Evolutionary conservation across 2,329 filamentous ascomycete species (phyloP), one percentile per base, ranked within the genome.

Genomic region (Penicillium oxalicum): DNA sequence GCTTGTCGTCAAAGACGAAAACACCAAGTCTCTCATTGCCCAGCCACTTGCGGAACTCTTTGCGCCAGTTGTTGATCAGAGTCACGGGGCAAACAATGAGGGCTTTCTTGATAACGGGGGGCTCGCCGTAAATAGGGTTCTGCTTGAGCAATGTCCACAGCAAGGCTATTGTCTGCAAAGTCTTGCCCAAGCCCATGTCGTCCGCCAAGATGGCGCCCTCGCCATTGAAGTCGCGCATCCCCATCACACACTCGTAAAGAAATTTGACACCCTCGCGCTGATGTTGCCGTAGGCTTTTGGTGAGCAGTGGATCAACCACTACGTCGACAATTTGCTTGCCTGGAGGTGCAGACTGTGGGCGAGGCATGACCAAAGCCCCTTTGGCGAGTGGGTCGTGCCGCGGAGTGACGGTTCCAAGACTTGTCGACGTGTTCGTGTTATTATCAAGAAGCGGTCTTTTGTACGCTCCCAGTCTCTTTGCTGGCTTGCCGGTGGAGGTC

Each of bases 121-220:
- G 58, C 27, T 72, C 75, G 35, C 78, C 78, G 55, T 81, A 74
- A 5, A 86, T 74, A 0, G 84, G 83, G 59, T 84, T 87, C 60
- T 88, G 84, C 63, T 87, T 87, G 52, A 88, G 67, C 32, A 88
- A 65, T 1, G 84, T 88, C 84, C 84, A 88, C 9, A 88, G 62
- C 40, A 88, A 67, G 3, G 84, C 74, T 59, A 88, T 88, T 0
- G 84, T 87, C 59, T 88, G 84, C 32, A 88, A 63, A 0, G 85
- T 87, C 68, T 88, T 88, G 18, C 85, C 85, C 2, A 88, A 66
- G 0, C 85, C 85, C 85, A 88, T 88, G 57, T 88, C 85, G 61
- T 88, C 85, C 1, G 85, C 85, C 42, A 88, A 71, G 50, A 88
- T 82, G 3, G 83, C 84, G 25, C 84, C 84, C 65, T 84, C 78